Evolutionary conservation across 768 basidiomycete species (phyloP), one percentile per base, ranked within the genome.

Genomic region (Rhodosporidiobolus odoratus): DNA sequence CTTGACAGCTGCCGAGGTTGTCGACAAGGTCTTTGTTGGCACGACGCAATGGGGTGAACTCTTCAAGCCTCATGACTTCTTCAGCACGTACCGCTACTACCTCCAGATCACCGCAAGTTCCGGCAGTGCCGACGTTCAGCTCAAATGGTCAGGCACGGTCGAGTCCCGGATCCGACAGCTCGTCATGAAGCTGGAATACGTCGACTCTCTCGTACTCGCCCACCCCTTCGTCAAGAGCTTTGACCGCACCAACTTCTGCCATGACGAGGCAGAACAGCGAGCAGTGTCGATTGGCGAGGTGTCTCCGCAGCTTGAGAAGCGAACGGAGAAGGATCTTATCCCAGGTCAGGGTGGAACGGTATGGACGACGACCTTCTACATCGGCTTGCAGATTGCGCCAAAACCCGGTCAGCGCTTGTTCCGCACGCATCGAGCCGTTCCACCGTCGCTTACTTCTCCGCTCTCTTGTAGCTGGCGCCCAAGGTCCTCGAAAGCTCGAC

Each of bases 61-160:
- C n/a, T 99, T 98, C 77, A 80, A 86, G 54, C 91, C 92, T 79
- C 92, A 95, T 78, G 93, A 97, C 79, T 98, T 99, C 80, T 99
- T 98, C 84, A 87, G 89, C 79, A 92, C 89, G 81, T 98, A 98
- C 79, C 87, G 89, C 72, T 93, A 94, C 82, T 98, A 98, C 79
- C 85, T 98, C 30, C 92, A 94, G 85, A 88, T 98, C 34, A 91
- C 93, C 64, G 92, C 95, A 13, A 92, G 91, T 8, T 91, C 93
- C 35, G 90, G 86, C 0, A 86, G 86, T 59, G 78, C 86, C 10
- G 92, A 93, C n/a, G 81, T 88, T 21, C 92, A 97, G 78, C 86
- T 91, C 69, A 96, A 96, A 82, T 98, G 95, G 95, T 81, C 92
- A n/a, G 95, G 95, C 53, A 97, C 94, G n/a, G 96, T 99, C 37